Evolutionary conservation across 495 filamentous ascomycete genomes (phyloP).

Genomic region (Talaromyces trachyspermus): DNA sequence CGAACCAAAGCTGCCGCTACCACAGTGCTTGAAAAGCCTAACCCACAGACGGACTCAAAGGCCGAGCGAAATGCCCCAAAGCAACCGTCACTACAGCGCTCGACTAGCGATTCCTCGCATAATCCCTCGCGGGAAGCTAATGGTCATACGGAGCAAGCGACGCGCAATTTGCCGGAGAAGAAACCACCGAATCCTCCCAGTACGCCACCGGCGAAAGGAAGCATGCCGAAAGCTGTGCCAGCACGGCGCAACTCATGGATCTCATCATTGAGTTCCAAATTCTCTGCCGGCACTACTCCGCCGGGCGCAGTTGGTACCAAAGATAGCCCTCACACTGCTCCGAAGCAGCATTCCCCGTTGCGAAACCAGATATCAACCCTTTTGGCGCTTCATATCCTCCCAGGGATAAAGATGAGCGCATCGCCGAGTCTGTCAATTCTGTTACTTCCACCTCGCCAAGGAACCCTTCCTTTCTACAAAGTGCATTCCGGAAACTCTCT

Average conservation of each 20-base stretch:
- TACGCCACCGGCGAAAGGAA: constrained; percentile 17
- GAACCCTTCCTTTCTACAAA: constrained; percentile 69
- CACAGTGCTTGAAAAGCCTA: constrained; percentile 16
- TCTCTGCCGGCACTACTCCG: constrained; percentile 60
- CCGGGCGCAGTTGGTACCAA: constrained; percentile 39
- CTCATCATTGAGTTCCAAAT: constrained; percentile 84
- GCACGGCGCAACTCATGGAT: constrained; percentile 80
- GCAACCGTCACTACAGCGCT: background rate
- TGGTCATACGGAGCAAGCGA: background rate
- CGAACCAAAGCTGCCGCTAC: constrained; percentile 12
- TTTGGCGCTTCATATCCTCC: constrained; percentile 48
- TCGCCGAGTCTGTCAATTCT: constrained; percentile 44
- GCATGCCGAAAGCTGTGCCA: constrained; percentile 20
- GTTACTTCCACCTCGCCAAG: constrained; percentile 56
- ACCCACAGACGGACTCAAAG: constrained; percentile 8
- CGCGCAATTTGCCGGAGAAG: constrained; percentile 1
- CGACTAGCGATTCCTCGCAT: background rate
- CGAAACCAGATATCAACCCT: constrained; percentile 37
- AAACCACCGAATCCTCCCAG: background rate
- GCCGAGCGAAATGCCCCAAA: background rate
- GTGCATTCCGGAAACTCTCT: constrained; percentile 71
- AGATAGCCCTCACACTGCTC: constrained; percentile 22
- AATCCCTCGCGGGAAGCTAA: background rate
- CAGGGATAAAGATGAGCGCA: constrained; percentile 49
- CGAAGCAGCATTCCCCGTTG: constrained; percentile 38